Base-by-base conservation (phyloP, 1,284 basidiomycete genomes). In the Rhodotorula mucilaginosa region DNA sequence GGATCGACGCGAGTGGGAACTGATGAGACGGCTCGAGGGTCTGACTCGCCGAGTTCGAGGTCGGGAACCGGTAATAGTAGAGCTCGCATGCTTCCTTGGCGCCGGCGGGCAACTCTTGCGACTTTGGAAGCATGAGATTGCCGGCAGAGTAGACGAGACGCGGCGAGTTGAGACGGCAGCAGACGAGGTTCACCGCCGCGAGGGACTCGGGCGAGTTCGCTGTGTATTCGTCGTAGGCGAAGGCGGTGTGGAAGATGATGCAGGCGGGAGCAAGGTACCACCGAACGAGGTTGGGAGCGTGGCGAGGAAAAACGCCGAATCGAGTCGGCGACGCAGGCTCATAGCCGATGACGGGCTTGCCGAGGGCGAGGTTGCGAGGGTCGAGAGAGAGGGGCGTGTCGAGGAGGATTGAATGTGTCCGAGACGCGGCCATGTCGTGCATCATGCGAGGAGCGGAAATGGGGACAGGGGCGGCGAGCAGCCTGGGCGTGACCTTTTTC, bases 171-270 rank as follows among this genome's bases (percentile, higher is more conserved):
- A 85, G 82, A 23, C 84, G 78, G 70, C 84, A 84, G 3, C 81
- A 82, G n/a, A 84, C 80, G 78, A 85, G 80, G 65, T 83, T 81
- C 51, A 81, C 73, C 12, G 75, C 72, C 18, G 67, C 58, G 29
- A 76, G 61, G 10, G 64, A 61, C 23, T 64, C 67, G n/a, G 69
- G 23, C 59, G 65, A 63, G 26, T 39, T 31, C 48, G 56, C 15
- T 6, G 49, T 44, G 58, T 61, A 68, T 44, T 74, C 72, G 59
- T 70, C 69, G 57, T 64, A 84, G 23, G 83, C 80, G 68, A 84
- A 84, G 54, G 84, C 84, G 2, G 83, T 84, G 77, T 85, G 84
- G 74, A 84, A 84, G 59, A 85, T 82, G 69, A 82, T 80, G 67
- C 83, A 83, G 0, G 83, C 80, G 60, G 83, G 76, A 64, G 61